Base-by-base conservation (phyloP, 768 basidiomycete genomes). In the Amanita exitialis region DNA sequence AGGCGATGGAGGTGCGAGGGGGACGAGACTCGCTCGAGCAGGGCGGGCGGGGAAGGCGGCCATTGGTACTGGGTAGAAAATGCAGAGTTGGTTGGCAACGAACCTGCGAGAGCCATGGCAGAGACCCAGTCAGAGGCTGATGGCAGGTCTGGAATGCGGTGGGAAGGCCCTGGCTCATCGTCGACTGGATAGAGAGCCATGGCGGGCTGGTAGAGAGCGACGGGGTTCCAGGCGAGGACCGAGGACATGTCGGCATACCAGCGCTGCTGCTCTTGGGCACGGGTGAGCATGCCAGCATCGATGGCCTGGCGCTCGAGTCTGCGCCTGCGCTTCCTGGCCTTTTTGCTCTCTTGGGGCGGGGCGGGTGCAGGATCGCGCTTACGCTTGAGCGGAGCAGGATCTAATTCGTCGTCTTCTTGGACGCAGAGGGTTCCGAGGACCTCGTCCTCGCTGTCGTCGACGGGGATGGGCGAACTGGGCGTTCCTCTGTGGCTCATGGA, bases 391-490 rank as follows among this genome's bases (percentile, higher is more conserved):
- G 49, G 27, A 13, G n/a, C 6, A 34, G 21, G 15, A 13, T 23
- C 27, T 6, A 48, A 3, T 3, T 16, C n/a, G 51, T 39, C 41
- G 9, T 54, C 53, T 51, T 58, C 58, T 39, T 36, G 32, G 32
- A 58, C 52, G 46, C 44, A 58, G 7, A 70, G 60, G 42, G 65
- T 64, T 16, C 66, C 55, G 1, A 66, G 16, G 3, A 68, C 67
- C 42, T 73, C 71, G 25, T 69, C 67, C 55, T 73, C 71, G 25
- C 70, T 72, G 53, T 72, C 69, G 44, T 70, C 67, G 30, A 72
- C 60, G 34, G 62, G 54, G 16, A 71, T 71, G 30, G 71, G 71
- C 25, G 67, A 73, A 16, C 43, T 56, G 43, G 55, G 55, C 0
- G 70, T 49, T 49, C 49, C 49, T 32, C 39, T 23, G 7, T 49